These are phyloP conservation scores for Glaciozyma antarctica DNA, from an alignment of 768 basidiomycete genomes.

Conservation along the genomic window DNA sequence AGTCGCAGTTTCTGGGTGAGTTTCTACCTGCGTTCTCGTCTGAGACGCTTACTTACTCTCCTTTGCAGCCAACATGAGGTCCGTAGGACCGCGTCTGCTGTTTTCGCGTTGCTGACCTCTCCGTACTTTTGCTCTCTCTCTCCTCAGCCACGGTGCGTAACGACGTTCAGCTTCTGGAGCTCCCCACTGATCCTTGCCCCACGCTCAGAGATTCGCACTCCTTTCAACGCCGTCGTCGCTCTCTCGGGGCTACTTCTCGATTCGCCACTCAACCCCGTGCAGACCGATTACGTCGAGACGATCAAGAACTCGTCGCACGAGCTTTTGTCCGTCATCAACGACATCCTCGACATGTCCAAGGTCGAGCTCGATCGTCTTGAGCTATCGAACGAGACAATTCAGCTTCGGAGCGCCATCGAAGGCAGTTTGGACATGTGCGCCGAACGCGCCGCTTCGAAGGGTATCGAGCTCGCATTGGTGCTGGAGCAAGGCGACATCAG, in stretches of 20 bases:
- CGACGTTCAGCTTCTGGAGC: background rate
- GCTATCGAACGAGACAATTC: slow-evolving; percentile 7
- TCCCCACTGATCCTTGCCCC: background rate
- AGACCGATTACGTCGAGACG: slow-evolving; percentile 30
- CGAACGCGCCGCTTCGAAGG: slow-evolving; percentile 26
- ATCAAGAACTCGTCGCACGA: slow-evolving; percentile 29
- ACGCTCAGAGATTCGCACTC: slow-evolving; percentile 22
- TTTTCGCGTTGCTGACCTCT: background rate
- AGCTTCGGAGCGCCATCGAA: slow-evolving; percentile 21
- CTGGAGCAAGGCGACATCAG: slow-evolving; percentile 28
- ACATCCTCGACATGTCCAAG: slow-evolving; percentile 29
- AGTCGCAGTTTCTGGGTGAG: slow-evolving; percentile 26
- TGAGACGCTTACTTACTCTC: too few species aligned
- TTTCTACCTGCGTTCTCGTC: too few species aligned
- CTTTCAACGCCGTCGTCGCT: slow-evolving; percentile 30
- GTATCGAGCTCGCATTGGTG: slow-evolving; percentile 21
- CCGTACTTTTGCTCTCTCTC: background rate
- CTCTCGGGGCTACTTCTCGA: slow-evolving; percentile 24
- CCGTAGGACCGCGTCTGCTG: background rate
- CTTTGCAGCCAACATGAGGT: slow-evolving; percentile 25
- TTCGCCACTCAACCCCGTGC: slow-evolving; percentile 20
- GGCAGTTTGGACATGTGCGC: slow-evolving; percentile 28
- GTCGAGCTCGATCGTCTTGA: slow-evolving; percentile 29
- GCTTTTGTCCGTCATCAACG: slow-evolving; percentile 23
- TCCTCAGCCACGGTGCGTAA: background rate